Evolutionary conservation across 1,284 basidiomycete genomes (phyloP).

Genomic region (Fomitopsis schrenkii): DNA sequence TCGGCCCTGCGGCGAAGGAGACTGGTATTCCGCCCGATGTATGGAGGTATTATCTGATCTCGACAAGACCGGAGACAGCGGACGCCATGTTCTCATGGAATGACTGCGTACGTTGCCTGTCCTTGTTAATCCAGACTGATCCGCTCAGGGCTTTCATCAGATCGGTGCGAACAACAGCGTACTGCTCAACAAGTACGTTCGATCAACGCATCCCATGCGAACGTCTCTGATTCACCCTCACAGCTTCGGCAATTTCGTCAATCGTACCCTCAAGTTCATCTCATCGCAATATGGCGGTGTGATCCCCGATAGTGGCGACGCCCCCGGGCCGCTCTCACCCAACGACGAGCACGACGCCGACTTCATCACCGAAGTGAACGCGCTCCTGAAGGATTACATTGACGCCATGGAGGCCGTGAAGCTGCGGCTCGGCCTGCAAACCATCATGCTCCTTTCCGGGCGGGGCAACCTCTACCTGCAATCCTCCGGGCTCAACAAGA

Average conservation of each 20-base stretch:
- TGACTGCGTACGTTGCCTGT: conserved; percentile 69
- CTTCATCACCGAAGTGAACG: conserved; percentile 83
- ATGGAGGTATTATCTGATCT: conserved; percentile 96
- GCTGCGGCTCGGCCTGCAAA: conserved; percentile 83
- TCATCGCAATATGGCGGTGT: conserved; percentile 81
- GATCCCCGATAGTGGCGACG: conserved; percentile 76
- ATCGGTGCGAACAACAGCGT: conserved; percentile 93
- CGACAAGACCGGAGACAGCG: conserved; percentile 89
- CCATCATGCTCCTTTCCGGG: conserved; percentile 87
- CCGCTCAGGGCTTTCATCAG: conserved; percentile 31
- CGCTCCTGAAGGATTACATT: conserved; percentile 77
- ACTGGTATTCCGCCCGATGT: conserved; percentile 92
- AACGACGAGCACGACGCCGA: conserved; percentile 70
- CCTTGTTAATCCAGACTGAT: neutral
- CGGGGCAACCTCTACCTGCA: conserved; percentile 96
- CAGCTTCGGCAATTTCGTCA: conserved; percentile 97
- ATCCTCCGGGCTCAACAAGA: conserved; percentile 88
- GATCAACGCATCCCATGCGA: neutral
- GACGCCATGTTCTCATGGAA: conserved; percentile 98
- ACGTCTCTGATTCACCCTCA: neutral
- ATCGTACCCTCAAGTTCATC: conserved; percentile 91
- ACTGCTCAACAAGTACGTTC: conserved; percentile 84
- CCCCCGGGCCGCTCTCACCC: conserved; percentile 61
- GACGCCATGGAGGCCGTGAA: conserved; percentile 92
- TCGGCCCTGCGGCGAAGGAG: conserved; percentile 92